These are phyloP conservation scores for Pseudocercospora fuligena DNA, from an alignment of 2,329 filamentous ascomycete genomes.

Conservation along the genomic window DNA sequence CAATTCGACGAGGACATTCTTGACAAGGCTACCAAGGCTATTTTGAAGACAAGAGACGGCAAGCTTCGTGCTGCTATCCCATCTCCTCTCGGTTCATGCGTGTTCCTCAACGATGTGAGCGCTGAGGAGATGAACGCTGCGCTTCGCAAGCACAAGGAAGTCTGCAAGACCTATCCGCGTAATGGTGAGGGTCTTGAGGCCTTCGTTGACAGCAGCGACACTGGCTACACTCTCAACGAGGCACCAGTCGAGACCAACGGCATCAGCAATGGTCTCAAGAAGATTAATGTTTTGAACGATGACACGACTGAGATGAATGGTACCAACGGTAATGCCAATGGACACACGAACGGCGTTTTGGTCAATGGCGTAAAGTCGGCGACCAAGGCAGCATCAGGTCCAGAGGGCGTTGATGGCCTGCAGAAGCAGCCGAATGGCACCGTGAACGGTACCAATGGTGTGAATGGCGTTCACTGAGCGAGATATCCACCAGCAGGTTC, in stretches of 20 bases:
- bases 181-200: slow-evolving; percentile 70
- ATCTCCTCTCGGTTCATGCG: slow-evolving; percentile 67
- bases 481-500: slow-evolving; percentile 4
- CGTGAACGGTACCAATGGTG: slow-evolving; percentile 24
- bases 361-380: slow-evolving; percentile 31
- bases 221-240: slow-evolving; percentile 61
- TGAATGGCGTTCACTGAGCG: slow-evolving; percentile 16
- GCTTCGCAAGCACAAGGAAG: slow-evolving; percentile 65
- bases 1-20: slow-evolving; percentile 70
- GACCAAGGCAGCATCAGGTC: slow-evolving; percentile 39
- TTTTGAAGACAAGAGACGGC: slow-evolving; percentile 73
- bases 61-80: slow-evolving; percentile 71
- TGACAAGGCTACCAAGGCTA: slow-evolving; percentile 68
- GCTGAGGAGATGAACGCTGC: slow-evolving; percentile 66
- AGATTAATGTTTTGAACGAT: slow-evolving; percentile 42
- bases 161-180: slow-evolving; percentile 67
- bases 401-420: slow-evolving; percentile 38
- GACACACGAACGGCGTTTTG: slow-evolving; percentile 23
- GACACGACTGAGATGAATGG: slow-evolving; percentile 34
- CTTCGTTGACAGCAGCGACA: slow-evolving; percentile 71
- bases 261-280: slow-evolving; percentile 36
- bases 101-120: slow-evolving; percentile 70
- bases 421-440: slow-evolving; percentile 31
- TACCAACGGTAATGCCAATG: slow-evolving; percentile 24
- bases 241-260: slow-evolving; percentile 43